A percentile compares a stretch with the other conserved stretches of the same genome.
phyloP scores from a whole-genome alignment of 2,329 filamentous ascomycete genomes.

The Fusarium newnesense region DNA sequence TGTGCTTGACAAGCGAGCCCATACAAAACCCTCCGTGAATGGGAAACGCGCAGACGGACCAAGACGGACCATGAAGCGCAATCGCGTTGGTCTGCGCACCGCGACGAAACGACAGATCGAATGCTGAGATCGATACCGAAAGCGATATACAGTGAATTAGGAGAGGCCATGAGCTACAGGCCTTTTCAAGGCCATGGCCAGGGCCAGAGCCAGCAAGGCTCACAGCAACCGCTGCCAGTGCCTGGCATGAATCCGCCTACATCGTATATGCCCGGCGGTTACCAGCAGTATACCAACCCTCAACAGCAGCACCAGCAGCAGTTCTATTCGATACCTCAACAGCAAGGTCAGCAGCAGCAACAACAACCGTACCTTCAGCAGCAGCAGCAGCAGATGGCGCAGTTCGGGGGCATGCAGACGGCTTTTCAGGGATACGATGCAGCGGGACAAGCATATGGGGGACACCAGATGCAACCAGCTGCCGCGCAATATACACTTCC shows the following conservation, averaged over 20 bases:
- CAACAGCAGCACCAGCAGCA: constrained; percentile 40
- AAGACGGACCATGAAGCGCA: constrained; percentile 41
- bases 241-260: constrained; percentile 36
- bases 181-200: constrained; percentile 45
- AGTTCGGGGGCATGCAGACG: constrained; percentile 38
- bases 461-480: constrained; percentile 39
- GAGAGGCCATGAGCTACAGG: constrained; percentile 51
- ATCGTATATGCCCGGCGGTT: constrained; percentile 32
- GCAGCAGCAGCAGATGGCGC: constrained; percentile 37
- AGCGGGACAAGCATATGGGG: constrained; percentile 29
- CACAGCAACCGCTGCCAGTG: constrained; percentile 38
- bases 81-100: constrained; percentile 44
- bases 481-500: constrained; percentile 41
- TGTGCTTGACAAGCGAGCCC: not conserved
- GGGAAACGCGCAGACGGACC: constrained; percentile 8
- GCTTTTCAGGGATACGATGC: constrained; percentile 41
- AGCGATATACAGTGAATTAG: not conserved
- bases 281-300: constrained; percentile 45
- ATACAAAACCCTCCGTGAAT: constrained; percentile 12
- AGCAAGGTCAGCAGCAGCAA: constrained; percentile 40
- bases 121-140: constrained; percentile 30
- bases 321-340: constrained; percentile 39
- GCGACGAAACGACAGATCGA: constrained; percentile 39
- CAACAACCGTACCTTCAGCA: constrained; percentile 42
- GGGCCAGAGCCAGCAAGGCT: constrained; percentile 44